Conservation (phyloP, 177 flowering plant species). For the Tripterygium wilfordii region DNA sequence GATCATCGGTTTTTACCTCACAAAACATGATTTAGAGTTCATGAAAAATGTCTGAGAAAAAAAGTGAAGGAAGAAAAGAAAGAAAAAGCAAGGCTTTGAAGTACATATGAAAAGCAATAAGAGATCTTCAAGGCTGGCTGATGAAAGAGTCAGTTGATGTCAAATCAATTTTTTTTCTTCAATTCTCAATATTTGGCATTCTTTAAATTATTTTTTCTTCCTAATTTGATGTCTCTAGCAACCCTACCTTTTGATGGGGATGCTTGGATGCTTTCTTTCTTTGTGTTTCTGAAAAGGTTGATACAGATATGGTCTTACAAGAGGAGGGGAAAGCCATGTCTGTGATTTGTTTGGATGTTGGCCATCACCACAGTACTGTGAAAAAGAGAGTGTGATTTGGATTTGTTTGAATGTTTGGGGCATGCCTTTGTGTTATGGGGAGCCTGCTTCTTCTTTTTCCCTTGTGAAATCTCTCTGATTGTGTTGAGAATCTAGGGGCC, state of each 20-base stretch:
- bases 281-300: conserved; percentile 11
- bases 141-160: not conserved
- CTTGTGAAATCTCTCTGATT: not conserved
- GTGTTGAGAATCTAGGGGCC: too few species aligned
- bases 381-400: conserved; percentile 29
- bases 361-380: conserved; percentile 22
- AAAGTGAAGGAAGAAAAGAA: not conserved
- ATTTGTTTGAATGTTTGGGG: conserved; percentile 30
- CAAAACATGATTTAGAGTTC: conserved; percentile 6
- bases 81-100: conserved; percentile 6
- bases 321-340: conserved; percentile 2
- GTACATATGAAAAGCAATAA: conserved; percentile 1
- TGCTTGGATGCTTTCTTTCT: conserved; percentile 27
- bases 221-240: conserved; percentile 6
- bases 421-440: conserved; percentile 1
- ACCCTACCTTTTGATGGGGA: conserved; percentile 30
- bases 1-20: not conserved
- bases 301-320: conserved; percentile 7
- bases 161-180: not conserved
- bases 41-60: conserved; percentile 1
- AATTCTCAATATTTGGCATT: not conserved
- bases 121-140: conserved; percentile 10
- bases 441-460: not conserved
- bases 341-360: conserved; percentile 30
- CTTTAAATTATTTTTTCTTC: not conserved